Evolutionary conservation across 1,139 yeast genomes (phyloP), one percentile per base, ranked within the genome.

Genomic region (Zygosaccharomyces sapae): DNA sequence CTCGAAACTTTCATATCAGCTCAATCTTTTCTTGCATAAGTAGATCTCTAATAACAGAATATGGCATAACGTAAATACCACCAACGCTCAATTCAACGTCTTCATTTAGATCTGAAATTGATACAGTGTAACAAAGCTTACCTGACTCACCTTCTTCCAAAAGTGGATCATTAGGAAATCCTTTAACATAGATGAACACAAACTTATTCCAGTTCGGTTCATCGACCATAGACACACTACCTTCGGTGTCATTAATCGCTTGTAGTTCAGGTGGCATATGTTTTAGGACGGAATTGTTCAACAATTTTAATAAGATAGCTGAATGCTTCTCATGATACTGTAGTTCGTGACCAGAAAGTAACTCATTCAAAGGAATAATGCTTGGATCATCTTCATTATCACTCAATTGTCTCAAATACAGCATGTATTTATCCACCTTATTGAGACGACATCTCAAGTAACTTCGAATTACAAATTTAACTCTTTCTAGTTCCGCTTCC

Each of bases 401-500:
- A 7, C 53, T 59, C 47, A 51, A 49, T 48, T 56, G 65, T 47
- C 67, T 64, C 41, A 86, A 78, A 58, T 70, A 79, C 3, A 86
- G 70, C 18, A 88, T 74, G 65, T 72, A 82, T 53, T 73, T 74
- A 68, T 89, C 96, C 38, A 90, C 76, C 61, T 86, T 87, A 40
- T 75, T 67, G 41, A 94, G 69, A 48, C 99, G 72, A 2, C 92
- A 77, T 50, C 98, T 75, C 33, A 90, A 72, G 63, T 88, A 90
- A 22, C 89, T 77, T 47, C 97, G 72, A 16, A 90, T 73, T 38
- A 92, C 69, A 62, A 83, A 92, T 58, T 85, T 88, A 42, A 88
- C 77, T 49, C 98, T 71, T 60, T 92, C 98, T 24, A 92, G 75
- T 59, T 92, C 98, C 3, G 95, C 85, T 63, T 92, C 98, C 53